phyloP scores from a whole-genome alignment of 139 green algal species.

The Edaphochlamys debaryana region DNA sequence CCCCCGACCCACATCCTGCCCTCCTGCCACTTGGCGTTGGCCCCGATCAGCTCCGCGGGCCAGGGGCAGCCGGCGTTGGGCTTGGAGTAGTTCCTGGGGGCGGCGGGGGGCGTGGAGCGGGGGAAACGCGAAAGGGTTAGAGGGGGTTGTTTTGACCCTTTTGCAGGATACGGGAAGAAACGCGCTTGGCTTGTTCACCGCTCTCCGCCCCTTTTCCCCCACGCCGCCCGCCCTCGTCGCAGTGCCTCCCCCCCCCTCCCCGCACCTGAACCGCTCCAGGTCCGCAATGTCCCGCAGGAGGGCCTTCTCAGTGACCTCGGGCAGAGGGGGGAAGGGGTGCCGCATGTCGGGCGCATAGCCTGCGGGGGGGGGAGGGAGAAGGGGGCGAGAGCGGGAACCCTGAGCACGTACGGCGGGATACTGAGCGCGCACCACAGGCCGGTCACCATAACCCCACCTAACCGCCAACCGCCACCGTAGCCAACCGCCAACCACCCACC shows the following conservation, averaged over 20 bases:
- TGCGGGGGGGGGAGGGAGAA: neutral
- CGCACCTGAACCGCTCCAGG: neutral
- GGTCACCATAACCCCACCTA: neutral
- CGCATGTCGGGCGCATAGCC: constrained; percentile 1
- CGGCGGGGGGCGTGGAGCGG: neutral
- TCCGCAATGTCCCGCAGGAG: too few species aligned
- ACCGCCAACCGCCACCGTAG: neutral
- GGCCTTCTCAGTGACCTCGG: too few species aligned
- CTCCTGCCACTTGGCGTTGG: neutral
- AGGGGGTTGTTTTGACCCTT: neutral
- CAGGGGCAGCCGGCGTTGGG: neutral
- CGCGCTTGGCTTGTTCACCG: too few species aligned
- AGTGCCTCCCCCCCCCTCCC: too few species aligned
- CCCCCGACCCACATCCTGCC: neutral
- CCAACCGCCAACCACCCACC: neutral
- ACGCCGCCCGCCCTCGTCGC: too few species aligned
- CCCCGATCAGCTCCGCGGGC: neutral
- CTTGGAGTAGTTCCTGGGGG: too few species aligned
- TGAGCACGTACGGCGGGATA: neutral
- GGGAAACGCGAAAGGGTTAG: constrained; percentile 15
- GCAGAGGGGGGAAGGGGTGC: neutral
- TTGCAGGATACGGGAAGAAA: too few species aligned
- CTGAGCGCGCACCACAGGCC: too few species aligned
- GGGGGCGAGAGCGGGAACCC: neutral
- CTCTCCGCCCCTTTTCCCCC: too few species aligned